These are phyloP conservation scores for Agrocybe pediades DNA, from an alignment of 768 basidiomycete species.

Conservation along the genomic window DNA sequence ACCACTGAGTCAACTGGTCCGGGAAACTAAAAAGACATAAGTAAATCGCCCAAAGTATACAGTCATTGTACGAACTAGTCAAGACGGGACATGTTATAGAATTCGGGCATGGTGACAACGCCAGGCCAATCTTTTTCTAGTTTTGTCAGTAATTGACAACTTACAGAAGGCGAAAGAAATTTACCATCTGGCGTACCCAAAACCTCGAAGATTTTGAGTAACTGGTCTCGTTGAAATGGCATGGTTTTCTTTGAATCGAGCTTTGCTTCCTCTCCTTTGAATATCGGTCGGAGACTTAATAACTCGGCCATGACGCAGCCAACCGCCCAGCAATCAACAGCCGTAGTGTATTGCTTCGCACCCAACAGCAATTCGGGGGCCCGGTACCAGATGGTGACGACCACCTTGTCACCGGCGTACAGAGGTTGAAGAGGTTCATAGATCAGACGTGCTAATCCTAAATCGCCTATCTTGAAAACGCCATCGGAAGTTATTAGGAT, in stretches of 20 bases:
- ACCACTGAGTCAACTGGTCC: slow-evolving; percentile 78
- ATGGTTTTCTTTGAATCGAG: slow-evolving; percentile 96
- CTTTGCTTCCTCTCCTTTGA: slow-evolving; percentile 99
- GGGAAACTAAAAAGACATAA: slow-evolving; percentile 30
- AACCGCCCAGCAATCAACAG: slow-evolving; percentile 96
- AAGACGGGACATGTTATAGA: slow-evolving; percentile 76
- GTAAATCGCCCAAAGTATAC: background rate
- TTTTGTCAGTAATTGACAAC: background rate
- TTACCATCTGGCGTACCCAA: slow-evolving; percentile 85
- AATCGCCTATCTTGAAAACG: slow-evolving; percentile 95
- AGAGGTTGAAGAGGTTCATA: slow-evolving; percentile 91
- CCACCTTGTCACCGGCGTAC: slow-evolving; percentile 95
- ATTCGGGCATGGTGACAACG: slow-evolving; percentile 85
- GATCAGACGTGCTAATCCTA: slow-evolving; percentile 90
- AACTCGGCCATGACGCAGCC: slow-evolving; percentile 98
- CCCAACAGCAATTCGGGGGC: slow-evolving; percentile 96
- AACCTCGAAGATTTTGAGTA: slow-evolving; percentile 93
- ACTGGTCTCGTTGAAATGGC: slow-evolving; percentile 95
- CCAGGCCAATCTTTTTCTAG: slow-evolving; percentile 88
- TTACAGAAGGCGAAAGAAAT: slow-evolving; percentile 21
- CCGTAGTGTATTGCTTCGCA: slow-evolving; percentile 96
- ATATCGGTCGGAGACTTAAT: slow-evolving; percentile 91
- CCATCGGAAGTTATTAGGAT: slow-evolving; percentile 91
- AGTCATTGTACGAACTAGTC: slow-evolving; percentile 55
- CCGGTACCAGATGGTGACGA: slow-evolving; percentile 99